Conservation (phyloP, 768 basidiomycete genomes). For the Boletus sp. region DNA sequence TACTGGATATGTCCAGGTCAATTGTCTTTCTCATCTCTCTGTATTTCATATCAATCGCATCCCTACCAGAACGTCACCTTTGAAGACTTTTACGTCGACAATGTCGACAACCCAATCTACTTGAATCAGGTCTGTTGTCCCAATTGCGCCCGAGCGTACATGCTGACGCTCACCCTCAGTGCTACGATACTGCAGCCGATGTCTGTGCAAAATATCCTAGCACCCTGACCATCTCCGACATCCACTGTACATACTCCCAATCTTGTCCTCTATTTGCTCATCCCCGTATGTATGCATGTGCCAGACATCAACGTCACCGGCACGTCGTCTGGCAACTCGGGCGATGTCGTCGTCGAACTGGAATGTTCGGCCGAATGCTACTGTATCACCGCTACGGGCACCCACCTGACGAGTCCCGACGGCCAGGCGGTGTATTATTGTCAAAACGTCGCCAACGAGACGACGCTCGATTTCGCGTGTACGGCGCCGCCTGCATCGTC, state of each 20-base stretch:
- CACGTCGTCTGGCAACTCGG: slow-evolving; percentile 40
- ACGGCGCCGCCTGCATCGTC: slow-evolving; percentile 11
- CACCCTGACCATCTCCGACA: slow-evolving; percentile 39
- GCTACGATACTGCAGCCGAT: slow-evolving; percentile 35
- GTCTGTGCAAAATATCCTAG: slow-evolving; percentile 40
- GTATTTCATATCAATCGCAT: not conserved
- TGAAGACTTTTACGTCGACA: slow-evolving; percentile 28
- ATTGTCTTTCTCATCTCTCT: not conserved
- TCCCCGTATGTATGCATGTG: not conserved
- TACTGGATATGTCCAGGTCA: slow-evolving; percentile 39
- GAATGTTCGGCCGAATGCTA: slow-evolving; percentile 41
- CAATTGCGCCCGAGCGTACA: not conserved
- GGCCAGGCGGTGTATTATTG: slow-evolving; percentile 36
- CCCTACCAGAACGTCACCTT: slow-evolving; percentile 23
- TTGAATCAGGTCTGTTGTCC: slow-evolving; percentile 32
- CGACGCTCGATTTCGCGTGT: slow-evolving; percentile 31
- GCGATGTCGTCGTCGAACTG: slow-evolving; percentile 40
- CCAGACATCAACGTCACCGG: slow-evolving; percentile 42
- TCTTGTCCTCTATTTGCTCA: not conserved
- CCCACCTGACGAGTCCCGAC: slow-evolving; percentile 25
- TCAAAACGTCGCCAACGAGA: slow-evolving; percentile 33
- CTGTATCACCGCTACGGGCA: slow-evolving; percentile 37
- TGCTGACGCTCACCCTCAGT: slow-evolving; percentile 22
- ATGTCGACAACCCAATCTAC: slow-evolving; percentile 44
- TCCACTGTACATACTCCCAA: slow-evolving; percentile 35